Base-by-base conservation (phyloP, 2,329 filamentous ascomycete species). In the Alternaria viburni region DNA sequence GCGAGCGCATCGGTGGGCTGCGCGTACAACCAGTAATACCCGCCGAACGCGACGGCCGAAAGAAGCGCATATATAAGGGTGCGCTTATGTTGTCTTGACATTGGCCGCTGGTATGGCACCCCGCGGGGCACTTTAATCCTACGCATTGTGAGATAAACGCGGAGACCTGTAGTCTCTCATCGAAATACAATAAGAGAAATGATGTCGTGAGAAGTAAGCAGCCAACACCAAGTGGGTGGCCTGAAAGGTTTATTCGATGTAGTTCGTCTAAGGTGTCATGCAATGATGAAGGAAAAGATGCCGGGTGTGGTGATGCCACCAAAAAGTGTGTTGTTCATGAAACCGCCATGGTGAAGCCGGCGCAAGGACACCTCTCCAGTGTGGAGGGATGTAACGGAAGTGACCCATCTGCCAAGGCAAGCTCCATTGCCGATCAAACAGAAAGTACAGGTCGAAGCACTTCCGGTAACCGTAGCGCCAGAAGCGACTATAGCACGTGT, bases 81-180 rank as follows among this genome's bases (percentile, higher is more conserved):
- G 11, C 76, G 69, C 56, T 73, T 72, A 54, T 77, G 76, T 36
- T 74, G 72, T 26, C 73, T 72, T 12, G 73, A 74, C 69, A 78
- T 69, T n/a, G 74, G 73, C 47, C 73, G 61, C 49, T 69, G 62
- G 54, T 71, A 69, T 15, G 62, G 23, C 13, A 54, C 61, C 55
- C 59, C 63, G 52, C 75, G 74, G 15, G 70, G 60, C 59, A 73
- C 59, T 55, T 74, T 76, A 41, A 77, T 77, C 56, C 69, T 72
- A 64, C 71, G 70, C 75, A 77, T 78, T 8, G 57, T 72, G 54
- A 69, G 50, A 49, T 45, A 25, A 32, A 47, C 9, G 44, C 13
- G 36, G n/a, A n/a, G 28, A 46, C 25, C 28, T 45, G 26, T 45
- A 36, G 44, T 50, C 51, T 36, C 36, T 51, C 61, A 63, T 63